Evolutionary conservation across 805 yeast genomes (phyloP).

Genomic region (Candida broadrunensis): DNA sequence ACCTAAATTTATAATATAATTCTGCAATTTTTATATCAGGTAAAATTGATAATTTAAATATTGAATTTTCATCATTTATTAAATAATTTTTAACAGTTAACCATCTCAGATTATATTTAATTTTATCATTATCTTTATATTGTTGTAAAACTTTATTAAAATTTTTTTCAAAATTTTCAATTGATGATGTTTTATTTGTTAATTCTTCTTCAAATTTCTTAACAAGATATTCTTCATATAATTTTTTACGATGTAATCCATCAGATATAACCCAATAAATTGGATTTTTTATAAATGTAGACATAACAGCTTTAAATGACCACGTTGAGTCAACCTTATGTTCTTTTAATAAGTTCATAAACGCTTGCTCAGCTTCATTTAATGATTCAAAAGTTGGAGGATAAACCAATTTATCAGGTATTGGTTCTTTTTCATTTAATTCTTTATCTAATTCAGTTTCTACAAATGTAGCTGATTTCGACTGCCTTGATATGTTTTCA

Average conservation of each 20-base stretch:
- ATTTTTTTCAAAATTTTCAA: conserved; percentile 55
- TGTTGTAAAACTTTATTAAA: conserved; percentile 46
- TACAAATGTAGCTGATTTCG: not conserved
- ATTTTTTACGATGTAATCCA: conserved; percentile 53
- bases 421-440: conserved; percentile 4
- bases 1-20: conserved; percentile 52
- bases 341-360: conserved; percentile 51
- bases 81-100: conserved; percentile 43
- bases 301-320: conserved; percentile 69
- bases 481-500: not conserved
- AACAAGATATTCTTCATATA: conserved; percentile 63
- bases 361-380: conserved; percentile 37
- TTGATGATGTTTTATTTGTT: conserved; percentile 48
- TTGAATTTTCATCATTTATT: conserved; percentile 62
- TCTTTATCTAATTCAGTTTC: conserved; percentile 2
- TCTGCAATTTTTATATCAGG: conserved; percentile 55
- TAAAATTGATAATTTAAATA: conserved; percentile 57
- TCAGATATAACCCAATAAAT: conserved; percentile 68
- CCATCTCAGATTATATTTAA: conserved; percentile 66
- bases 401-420: not conserved
- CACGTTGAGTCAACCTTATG: conserved; percentile 66
- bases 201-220: conserved; percentile 45
- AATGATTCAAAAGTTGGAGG: not conserved
- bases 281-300: conserved; percentile 52
- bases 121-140: conserved; percentile 27